Evolutionary conservation across 306 rosid species (phyloP), one percentile per base, ranked within the genome.

Genomic region (Dalbergia cochinchinensis): DNA sequence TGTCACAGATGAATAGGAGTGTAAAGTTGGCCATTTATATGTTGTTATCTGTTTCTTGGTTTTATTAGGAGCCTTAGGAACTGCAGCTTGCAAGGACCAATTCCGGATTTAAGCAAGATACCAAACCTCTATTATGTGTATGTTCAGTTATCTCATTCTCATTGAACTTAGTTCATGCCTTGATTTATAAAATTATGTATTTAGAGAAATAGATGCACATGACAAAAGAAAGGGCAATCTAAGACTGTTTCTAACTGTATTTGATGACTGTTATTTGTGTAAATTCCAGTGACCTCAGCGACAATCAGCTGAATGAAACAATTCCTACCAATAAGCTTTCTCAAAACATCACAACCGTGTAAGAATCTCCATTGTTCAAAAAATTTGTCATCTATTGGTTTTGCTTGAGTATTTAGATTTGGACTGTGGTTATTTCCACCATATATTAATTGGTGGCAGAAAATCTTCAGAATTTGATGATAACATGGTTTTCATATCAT

Each of bases 21-120:
- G 19, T 20, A 58, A 78, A 62, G 9, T 71, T 76, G 64, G 37
- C 7, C 41, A 50, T 67, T n/a, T 53, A 72, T 47, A 8, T 59
- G 34, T 57, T 69, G 31, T 58, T 59, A 14, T 15, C 6, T 4
- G 4, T 75, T 51, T 1, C 8, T 81, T 87, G 80, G 59, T 72
- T 67, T 41, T 82, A 7, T 71, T 83, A 95, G 99, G 97, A 95
- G 99, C 53, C 90, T 95, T 65, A 89, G 98, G 86, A 93, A 91
- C 80, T 93, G 99, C 92, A 82, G 13, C 77, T 90, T 95, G 85
- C 87, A 78, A 77, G 99, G 99, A 69, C 86, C 82, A 11, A 75
- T 95, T 82, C 99, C 99, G 47, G 89, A 95, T 90, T 82, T 95
- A 41, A 91, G 97, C 83, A 82, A 10, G 75, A 88, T 92, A 80